Evolutionary conservation across 495 filamentous ascomycete genomes (phyloP).

Genomic region (Podospora pseudopauciseta): DNA sequence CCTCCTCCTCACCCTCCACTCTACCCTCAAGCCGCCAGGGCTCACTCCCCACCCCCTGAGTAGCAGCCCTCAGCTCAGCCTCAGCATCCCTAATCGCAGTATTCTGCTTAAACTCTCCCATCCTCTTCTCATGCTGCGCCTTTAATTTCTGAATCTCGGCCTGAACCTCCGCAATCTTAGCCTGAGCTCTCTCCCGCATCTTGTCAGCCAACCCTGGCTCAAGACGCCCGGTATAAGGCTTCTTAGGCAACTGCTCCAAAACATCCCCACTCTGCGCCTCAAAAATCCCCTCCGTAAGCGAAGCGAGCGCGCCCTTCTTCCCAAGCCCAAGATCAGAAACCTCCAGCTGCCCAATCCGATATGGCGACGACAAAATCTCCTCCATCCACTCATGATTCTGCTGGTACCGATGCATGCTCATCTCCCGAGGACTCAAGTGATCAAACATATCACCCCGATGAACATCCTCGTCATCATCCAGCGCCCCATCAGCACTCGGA

Average conservation of each 20-base stretch:
- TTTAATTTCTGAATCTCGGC: constrained; percentile 82
- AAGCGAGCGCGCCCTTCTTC: constrained; percentile 76
- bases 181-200: constrained; percentile 69
- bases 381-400: constrained; percentile 99
- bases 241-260: constrained; percentile 42
- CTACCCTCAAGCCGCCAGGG: constrained; percentile 62
- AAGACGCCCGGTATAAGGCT: constrained; percentile 57
- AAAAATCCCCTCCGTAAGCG: constrained; percentile 74
- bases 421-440: constrained; percentile 78
- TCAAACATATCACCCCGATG: constrained; percentile 84
- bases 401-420: constrained; percentile 76
- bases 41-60: constrained; percentile 55
- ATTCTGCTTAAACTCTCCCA: constrained; percentile 69
- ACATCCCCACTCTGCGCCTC: constrained; percentile 58
- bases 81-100: constrained; percentile 63
- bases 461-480: constrained; percentile 87
- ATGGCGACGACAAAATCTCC: constrained; percentile 87
- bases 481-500: constrained; percentile 47
- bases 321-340: constrained; percentile 84
- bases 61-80: constrained; percentile 54
- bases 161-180: constrained; percentile 60
- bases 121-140: constrained; percentile 65
- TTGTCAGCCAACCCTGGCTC: constrained; percentile 66
- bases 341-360: constrained; percentile 75
- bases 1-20: constrained; percentile 53